Base-by-base conservation (phyloP, 495 filamentous ascomycete genomes). In the Penicillium paradoxum region DNA sequence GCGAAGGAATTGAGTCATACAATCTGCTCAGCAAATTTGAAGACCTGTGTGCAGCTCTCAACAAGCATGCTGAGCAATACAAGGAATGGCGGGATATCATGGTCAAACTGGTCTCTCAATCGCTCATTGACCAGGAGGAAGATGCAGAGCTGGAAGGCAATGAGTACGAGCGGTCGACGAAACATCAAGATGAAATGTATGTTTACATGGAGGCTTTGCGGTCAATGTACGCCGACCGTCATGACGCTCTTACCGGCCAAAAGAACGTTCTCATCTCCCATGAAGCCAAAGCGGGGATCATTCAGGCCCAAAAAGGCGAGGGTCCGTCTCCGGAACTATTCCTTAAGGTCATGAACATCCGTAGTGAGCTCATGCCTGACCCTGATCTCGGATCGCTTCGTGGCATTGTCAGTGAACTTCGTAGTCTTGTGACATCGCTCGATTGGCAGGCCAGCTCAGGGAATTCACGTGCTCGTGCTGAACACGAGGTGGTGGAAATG, bases 141-240 rank as follows among this genome's bases (percentile, higher is more conserved):
- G 72, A 77, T 7, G 63, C 64, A 30, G 88, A 93, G 70, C 78
- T 84, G 1, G 88, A 90, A 34, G 92, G 93, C 30, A 82, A 96
- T 19, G 92, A 97, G 65, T 95, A 93, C 55, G 88, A 90, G 54
- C 80, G 85, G 14, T 93, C 91, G 2, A 92, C 88, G 0, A 89
- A 88, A 64, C 77, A 85, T 37, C 91, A 97, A 66, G 90, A 95
- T 51, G 77, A 88, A 55, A 83, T 95, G 32, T 88, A 90, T 70
- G 87, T 87, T 15, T 95, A 91, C 63, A 84, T 91, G 54, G 79
- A 90, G 53, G 85, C 82, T 14, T 71, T 96, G 27, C 76, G 89
- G 47, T 83, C 85, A 0, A 75, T 87, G 49, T 79, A 92, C 44
- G 84, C 88, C 11, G 90, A 97, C 67, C 83, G 90, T 18, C 80